Conservation (phyloP, 1,284 basidiomycete species). For the Puccinia polysora region DNA sequence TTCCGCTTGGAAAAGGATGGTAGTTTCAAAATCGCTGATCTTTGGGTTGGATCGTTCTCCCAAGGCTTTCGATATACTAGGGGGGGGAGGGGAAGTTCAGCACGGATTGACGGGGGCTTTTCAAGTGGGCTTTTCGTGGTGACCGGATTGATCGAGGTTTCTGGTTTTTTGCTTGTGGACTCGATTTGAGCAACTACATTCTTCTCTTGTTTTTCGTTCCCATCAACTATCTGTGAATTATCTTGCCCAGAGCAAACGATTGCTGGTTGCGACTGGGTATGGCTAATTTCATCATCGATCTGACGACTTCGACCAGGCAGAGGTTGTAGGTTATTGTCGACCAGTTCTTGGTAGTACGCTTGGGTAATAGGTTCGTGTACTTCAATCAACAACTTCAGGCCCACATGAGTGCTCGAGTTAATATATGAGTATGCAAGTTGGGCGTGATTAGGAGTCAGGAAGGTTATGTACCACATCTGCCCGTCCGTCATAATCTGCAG, state of each 20-base stretch:
- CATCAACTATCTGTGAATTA: constrained; percentile 51
- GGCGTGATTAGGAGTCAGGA: constrained; percentile 20
- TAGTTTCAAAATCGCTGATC: constrained; percentile 31
- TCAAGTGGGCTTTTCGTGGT: constrained; percentile 46
- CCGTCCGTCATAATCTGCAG: constrained; percentile 41
- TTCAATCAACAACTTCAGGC: constrained; percentile 28
- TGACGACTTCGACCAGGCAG: constrained; percentile 37
- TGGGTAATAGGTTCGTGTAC: constrained; percentile 30
- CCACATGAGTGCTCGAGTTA: constrained; percentile 8
- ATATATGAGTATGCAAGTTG: constrained; percentile 20
- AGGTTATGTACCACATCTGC: constrained; percentile 44
- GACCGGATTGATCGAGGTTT: no score
- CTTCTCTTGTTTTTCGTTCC: no score
- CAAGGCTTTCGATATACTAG: not conserved
- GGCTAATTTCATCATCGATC: constrained; percentile 45
- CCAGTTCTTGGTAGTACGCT: constrained; percentile 14
- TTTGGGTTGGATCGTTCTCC: constrained; percentile 14
- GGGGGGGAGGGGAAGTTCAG: not conserved
- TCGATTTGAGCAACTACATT: no score
- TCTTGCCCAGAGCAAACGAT: no score
- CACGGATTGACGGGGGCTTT: not conserved
- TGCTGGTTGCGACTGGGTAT: constrained; percentile 47
- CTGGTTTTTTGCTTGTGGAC: no score
- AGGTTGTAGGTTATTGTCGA: constrained; percentile 37
- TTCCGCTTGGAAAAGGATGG: constrained; percentile 42